A percentile compares a stretch with the other conserved stretches of the same genome.
phyloP scores from a whole-genome alignment of 2,329 filamentous ascomycete species.

The Cladobotryum mycophilum region DNA sequence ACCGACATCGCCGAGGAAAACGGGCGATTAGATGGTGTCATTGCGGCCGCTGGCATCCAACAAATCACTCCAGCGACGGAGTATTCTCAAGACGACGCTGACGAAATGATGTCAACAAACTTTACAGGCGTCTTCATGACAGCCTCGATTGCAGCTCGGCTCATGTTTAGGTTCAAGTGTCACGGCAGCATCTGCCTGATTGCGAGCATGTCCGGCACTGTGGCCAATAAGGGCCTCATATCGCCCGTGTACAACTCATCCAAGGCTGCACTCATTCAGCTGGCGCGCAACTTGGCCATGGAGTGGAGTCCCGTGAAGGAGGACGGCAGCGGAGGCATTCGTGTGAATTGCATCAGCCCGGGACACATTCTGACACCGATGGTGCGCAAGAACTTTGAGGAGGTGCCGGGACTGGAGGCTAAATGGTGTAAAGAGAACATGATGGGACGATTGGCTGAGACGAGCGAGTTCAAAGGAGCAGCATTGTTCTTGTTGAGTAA shows the following conservation, averaged over 20 bases:
- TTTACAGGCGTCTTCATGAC: constrained; percentile 79
- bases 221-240: constrained; percentile 46
- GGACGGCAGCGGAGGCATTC: constrained; percentile 57
- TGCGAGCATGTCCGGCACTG: constrained; percentile 62
- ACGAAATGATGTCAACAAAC: constrained; percentile 77
- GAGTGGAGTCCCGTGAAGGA: constrained; percentile 48
- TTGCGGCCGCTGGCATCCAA: constrained; percentile 66
- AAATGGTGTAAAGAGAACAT: constrained; percentile 82
- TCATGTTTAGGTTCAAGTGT: constrained; percentile 56
- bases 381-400: constrained; percentile 67
- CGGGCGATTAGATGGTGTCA: constrained; percentile 67
- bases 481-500: constrained; percentile 70
- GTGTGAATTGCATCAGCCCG: constrained; percentile 74
- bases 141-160: constrained; percentile 77
- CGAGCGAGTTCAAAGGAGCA: constrained; percentile 64
- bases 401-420: constrained; percentile 59
- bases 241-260: constrained; percentile 63
- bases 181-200: constrained; percentile 60
- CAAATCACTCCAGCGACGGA: constrained; percentile 78
- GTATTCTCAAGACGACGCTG: constrained; percentile 66
- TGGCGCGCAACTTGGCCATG: constrained; percentile 61
- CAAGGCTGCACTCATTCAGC: constrained; percentile 67
- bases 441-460: constrained; percentile 62
- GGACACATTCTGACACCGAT: constrained; percentile 32
- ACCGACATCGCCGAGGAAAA: constrained; percentile 61